phyloP scores from a whole-genome alignment of 129 eudicot species.

The Smallanthus sonchifolius region DNA sequence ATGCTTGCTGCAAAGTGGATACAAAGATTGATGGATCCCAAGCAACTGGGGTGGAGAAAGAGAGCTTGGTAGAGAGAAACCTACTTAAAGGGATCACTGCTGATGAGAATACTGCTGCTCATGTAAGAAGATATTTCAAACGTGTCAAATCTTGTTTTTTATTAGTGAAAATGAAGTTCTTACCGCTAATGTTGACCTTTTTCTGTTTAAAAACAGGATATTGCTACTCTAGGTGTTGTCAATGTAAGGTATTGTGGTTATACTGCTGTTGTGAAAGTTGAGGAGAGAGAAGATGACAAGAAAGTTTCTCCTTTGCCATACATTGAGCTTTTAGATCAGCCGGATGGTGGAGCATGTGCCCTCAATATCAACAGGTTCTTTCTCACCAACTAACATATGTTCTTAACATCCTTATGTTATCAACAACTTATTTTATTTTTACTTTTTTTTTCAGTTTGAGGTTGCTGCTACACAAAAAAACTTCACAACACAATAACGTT shows the following conservation, averaged over 20 bases:
- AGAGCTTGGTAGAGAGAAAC: slow-evolving; percentile 70
- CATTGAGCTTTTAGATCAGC: slow-evolving; percentile 76
- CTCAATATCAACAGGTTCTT: slow-evolving; percentile 92
- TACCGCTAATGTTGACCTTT: not conserved
- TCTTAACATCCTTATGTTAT: not conserved
- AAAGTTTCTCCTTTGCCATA: slow-evolving; percentile 44
- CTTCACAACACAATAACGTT: slow-evolving; percentile 43
- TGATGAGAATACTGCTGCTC: slow-evolving; percentile 99
- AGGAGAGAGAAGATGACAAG: slow-evolving; percentile 45
- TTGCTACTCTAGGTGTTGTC: slow-evolving; percentile 85
- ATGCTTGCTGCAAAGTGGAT: slow-evolving; percentile 92
- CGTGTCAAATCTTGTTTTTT: not conserved
- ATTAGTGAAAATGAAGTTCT: slow-evolving; percentile 2
- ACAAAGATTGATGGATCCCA: slow-evolving; percentile 88
- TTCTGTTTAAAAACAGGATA: slow-evolving; percentile 53
- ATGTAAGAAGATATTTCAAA: slow-evolving; percentile 54
- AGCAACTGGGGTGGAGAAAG: slow-evolving; percentile 70
- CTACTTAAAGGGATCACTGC: slow-evolving; percentile 98
- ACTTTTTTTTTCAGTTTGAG: slow-evolving; percentile 68
- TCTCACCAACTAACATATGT: slow-evolving; percentile 1
- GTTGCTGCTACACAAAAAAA: slow-evolving; percentile 69
- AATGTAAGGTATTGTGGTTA: slow-evolving; percentile 86
- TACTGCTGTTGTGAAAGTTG: slow-evolving; percentile 83
- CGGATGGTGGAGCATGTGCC: slow-evolving; percentile 97
- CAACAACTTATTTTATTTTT: not conserved